Percentiles rank a stretch among this genome's conserved stretches.
phyloP scores from a whole-genome alignment of 2,329 filamentous ascomycete species.

The Lachnellula cervina region DNA sequence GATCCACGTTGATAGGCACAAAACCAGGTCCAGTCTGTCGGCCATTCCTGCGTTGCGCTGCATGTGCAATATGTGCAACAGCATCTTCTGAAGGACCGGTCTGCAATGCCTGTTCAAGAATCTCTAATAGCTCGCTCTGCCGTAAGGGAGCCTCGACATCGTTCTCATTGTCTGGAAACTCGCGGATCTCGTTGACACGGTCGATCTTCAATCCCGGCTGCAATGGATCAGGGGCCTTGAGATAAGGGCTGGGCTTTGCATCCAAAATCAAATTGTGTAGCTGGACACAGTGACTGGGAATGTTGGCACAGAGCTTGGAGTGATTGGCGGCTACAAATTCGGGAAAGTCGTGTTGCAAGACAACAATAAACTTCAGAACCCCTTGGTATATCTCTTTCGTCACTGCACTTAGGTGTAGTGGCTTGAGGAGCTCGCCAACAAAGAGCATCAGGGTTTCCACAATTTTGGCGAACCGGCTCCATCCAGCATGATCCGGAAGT shows the following conservation, averaged over 20 bases:
- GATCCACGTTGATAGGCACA: constrained; percentile 63
- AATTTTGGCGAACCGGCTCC: constrained; percentile 69
- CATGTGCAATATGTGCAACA: constrained; percentile 70
- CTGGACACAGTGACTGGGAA: constrained; percentile 81
- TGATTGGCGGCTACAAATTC: constrained; percentile 90
- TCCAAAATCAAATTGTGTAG: constrained; percentile 83
- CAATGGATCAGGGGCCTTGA: constrained; percentile 69
- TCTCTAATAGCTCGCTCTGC: constrained; percentile 50
- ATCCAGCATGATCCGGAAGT: constrained; percentile 64
- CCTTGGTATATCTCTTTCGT: constrained; percentile 82
- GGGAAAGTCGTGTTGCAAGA: constrained; percentile 90
- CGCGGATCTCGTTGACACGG: constrained; percentile 67
- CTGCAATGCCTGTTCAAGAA: constrained; percentile 55
- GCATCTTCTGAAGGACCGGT: constrained; percentile 65
- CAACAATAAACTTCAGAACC: constrained; percentile 73
- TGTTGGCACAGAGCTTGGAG: constrained; percentile 71
- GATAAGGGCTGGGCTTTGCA: constrained; percentile 63
- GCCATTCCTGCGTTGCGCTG: constrained; percentile 56
- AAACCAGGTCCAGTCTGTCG: constrained; percentile 62
- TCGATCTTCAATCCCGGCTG: constrained; percentile 72
- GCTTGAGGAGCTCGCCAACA: constrained; percentile 74
- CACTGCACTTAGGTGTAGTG: constrained; percentile 60
- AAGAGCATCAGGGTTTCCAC: constrained; percentile 68
- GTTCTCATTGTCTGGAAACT: constrained; percentile 59
- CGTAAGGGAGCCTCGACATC: constrained; percentile 50